Percentiles rank a stretch among this genome's conserved stretches.
Conservation (phyloP, 768 basidiomycete species). For the Panaeolus papilionaceus region DNA sequence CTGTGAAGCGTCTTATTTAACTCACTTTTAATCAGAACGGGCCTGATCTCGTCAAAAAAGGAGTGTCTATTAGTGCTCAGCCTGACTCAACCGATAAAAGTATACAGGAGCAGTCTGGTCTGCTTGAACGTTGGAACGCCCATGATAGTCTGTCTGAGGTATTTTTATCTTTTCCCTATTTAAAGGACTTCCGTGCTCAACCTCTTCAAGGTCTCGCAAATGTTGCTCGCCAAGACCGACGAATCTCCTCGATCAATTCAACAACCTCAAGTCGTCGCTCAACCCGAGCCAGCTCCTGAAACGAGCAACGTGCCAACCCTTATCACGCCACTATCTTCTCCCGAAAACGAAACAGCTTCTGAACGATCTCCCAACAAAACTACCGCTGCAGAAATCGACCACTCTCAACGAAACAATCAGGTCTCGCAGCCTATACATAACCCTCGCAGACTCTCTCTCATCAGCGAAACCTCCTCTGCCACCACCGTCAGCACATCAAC, state of each 20-base stretch:
- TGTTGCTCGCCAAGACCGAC: background rate
- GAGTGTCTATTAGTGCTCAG: background rate
- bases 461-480: conserved; percentile 6
- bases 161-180: background rate
- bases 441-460: background rate
- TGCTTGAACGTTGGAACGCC: background rate
- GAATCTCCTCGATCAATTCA: background rate
- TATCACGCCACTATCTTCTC: background rate
- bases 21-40: background rate
- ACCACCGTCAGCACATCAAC: background rate
- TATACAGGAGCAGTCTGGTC: background rate
- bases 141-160: background rate
- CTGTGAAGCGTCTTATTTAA: background rate
- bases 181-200: background rate
- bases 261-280: background rate
- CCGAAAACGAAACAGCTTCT: background rate
- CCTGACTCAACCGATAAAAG: background rate
- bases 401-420: background rate
- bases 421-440: background rate
- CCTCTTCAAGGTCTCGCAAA: background rate
- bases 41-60: background rate
- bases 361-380: background rate
- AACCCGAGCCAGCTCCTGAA: background rate
- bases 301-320: background rate
- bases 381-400: background rate